Evolutionary conservation across 2,329 filamentous ascomycete species (phyloP), one percentile per base, ranked within the genome.

Genomic region (Fusarium coffeatum): DNA sequence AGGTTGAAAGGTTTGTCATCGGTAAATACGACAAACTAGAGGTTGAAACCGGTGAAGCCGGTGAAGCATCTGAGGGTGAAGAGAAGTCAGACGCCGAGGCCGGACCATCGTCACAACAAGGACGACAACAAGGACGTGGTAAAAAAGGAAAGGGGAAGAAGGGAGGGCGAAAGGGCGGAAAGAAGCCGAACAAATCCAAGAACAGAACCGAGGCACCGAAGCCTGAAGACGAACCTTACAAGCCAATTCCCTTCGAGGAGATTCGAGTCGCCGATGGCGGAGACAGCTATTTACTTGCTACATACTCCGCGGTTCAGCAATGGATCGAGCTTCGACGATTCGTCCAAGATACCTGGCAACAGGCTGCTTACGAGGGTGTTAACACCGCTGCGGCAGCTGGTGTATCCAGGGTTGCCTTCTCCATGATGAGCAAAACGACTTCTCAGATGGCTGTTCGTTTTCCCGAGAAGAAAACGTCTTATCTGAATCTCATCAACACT

Each of bases 371-470:
- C 56, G 63, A 79, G 2, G 78, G 76, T 6, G 75, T 85, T 16
- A 86, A 86, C 63, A 77, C 76, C 45, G 84, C 82, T 3, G 77
- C 83, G n/a, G 84, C 83, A 3, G 83, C 80, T 2, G 71, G 79
- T 1, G 23, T 84, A 25, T 82, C 80, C 8, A 83, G 80, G 47
- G 55, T 83, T 9, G 82, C 82, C 16, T 72, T 85, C 22, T 74
- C 74, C 15, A 82, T 83, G 77, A 67, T 86, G 25, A 78, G 82
- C 54, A 74, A 78, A 49, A 76, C 78, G 2, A 78, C 79, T 49
- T 66, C 75, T 1, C 69, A 68, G 9, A 82, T 86, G 1, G 84
- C 83, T 55, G 64, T 80, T 20, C 81, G 86, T 28, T 86, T 85
- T 43, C 80, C 83, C 2, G 83, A 78, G 0, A 77, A 83, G 34